Conservation (phyloP, 352 stramenopile species). For the Globisporangium apiculatum region DNA sequence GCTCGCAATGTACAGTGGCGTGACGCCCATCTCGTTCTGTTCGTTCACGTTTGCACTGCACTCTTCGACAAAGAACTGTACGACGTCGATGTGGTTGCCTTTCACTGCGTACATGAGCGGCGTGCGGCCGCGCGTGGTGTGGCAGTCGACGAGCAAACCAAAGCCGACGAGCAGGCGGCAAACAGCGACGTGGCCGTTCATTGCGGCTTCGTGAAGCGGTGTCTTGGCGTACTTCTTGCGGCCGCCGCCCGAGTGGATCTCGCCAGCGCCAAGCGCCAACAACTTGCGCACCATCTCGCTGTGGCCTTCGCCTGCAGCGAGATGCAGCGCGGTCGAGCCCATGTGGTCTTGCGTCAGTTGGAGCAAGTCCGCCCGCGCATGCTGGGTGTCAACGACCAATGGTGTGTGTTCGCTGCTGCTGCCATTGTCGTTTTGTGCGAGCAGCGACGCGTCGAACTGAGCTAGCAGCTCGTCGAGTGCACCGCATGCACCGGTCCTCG, state of each 20-base stretch:
- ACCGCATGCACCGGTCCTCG: conserved; percentile 35
- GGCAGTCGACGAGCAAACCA: conserved; percentile 62
- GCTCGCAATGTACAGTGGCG: conserved; percentile 57
- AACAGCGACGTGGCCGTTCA: conserved; percentile 44
- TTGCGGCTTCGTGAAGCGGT: conserved; percentile 68
- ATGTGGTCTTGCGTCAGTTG: conserved; percentile 66
- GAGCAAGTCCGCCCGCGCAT: conserved; percentile 31
- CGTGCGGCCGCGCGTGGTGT: conserved; percentile 69
- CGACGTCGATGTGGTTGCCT: conserved; percentile 45
- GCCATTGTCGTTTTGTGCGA: not conserved
- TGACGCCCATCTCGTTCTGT: conserved; percentile 77
- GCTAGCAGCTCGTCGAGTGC: conserved; percentile 27
- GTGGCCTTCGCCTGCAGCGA: conserved; percentile 54
- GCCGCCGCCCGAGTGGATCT: conserved; percentile 51
- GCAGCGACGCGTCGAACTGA: conserved; percentile 6
- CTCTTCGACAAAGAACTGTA: conserved; percentile 32
- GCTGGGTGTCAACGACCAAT: not conserved
- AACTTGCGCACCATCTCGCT: conserved; percentile 35
- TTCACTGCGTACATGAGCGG: conserved; percentile 76
- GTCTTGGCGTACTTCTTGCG: conserved; percentile 63
- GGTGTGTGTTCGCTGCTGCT: not conserved
- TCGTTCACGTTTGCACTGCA: conserved; percentile 55
- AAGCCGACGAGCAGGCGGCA: conserved; percentile 46
- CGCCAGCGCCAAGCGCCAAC: conserved; percentile 38
- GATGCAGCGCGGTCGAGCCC: conserved; percentile 50